These are phyloP conservation scores for Trypanosoma cruzi DNA, from an alignment of 208 protist species.

Conservation along the genomic window DNA sequence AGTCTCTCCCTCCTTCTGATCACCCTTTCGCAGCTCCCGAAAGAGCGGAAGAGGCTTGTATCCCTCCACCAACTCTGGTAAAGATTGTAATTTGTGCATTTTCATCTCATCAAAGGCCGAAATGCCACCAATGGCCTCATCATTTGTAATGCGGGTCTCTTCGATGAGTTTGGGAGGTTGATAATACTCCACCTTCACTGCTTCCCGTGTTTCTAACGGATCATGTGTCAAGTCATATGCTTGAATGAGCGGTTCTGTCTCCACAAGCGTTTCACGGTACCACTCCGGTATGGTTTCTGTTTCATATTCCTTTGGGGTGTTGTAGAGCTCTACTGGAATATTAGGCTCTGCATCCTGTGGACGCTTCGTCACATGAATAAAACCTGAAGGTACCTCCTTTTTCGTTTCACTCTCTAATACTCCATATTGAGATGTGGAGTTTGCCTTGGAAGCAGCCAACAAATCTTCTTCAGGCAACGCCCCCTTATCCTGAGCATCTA, in stretches of 20 bases:
- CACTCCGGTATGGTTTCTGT: slow-evolving; percentile 75
- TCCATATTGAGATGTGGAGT: not conserved
- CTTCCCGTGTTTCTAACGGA: slow-evolving; percentile 57
- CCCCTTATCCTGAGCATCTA: not conserved
- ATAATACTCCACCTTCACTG: slow-evolving; percentile 59
- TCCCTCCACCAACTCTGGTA: slow-evolving; percentile 81
- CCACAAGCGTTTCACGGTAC: slow-evolving; percentile 78
- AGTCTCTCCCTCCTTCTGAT: slow-evolving; percentile 18
- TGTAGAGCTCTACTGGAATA: slow-evolving; percentile 73
- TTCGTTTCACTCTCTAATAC: not conserved
- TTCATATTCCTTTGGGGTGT: slow-evolving; percentile 52
- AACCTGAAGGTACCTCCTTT: slow-evolving; percentile 22
- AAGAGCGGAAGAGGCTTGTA: slow-evolving; percentile 89
- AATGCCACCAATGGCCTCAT: slow-evolving; percentile 59
- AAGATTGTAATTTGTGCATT: slow-evolving; percentile 69
- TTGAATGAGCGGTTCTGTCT: slow-evolving; percentile 81
- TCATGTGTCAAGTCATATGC: slow-evolving; percentile 80
- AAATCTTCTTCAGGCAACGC: not conserved
- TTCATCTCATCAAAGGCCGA: slow-evolving; percentile 90
- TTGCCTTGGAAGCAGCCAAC: not conserved
- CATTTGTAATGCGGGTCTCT: slow-evolving; percentile 71
- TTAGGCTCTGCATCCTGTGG: slow-evolving; percentile 67
- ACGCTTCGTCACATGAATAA: slow-evolving; percentile 62
- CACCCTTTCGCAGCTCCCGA: slow-evolving; percentile 56
- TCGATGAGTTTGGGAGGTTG: slow-evolving; percentile 49